Evolutionary conservation across 805 yeast genomes (phyloP).

Genomic region (Wickerhamiella spandovensis): DNA sequence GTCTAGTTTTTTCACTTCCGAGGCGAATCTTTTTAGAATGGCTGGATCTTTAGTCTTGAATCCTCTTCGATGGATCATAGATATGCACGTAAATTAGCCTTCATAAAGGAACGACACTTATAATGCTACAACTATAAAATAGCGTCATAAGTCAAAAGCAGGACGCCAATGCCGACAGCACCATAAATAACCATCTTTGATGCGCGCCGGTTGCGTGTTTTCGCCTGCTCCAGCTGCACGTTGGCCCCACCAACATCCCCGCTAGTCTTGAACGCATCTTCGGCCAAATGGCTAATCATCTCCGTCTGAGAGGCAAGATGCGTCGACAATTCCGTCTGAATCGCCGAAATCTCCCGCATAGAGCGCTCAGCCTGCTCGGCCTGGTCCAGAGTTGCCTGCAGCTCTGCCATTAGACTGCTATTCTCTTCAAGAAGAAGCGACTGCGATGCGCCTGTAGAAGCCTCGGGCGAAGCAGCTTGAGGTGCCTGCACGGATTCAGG

Average conservation of each 20-base stretch:
- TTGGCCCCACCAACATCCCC: conserved; percentile 60
- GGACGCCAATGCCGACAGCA: conserved; percentile 42
- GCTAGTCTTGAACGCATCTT: conserved; percentile 54
- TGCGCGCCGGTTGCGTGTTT: conserved; percentile 46
- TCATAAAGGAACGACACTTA: too few relatives aligned
- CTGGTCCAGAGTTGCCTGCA: conserved; percentile 25
- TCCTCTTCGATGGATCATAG: too few relatives aligned
- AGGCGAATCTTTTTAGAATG: too few relatives aligned
- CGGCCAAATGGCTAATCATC: conserved; percentile 46
- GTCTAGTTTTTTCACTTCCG: too few relatives aligned
- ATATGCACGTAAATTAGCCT: too few relatives aligned
- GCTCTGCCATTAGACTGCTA: conserved; percentile 25
- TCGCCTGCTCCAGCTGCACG: conserved; percentile 53
- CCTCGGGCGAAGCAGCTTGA: neutral
- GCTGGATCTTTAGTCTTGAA: too few relatives aligned
- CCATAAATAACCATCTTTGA: conserved; percentile 43
- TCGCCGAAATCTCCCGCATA: conserved; percentile 48
- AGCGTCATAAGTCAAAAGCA: conserved; percentile 32
- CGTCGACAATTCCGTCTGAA: conserved; percentile 61
- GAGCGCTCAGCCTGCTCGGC: conserved; percentile 29
- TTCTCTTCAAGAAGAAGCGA: conserved; percentile 24
- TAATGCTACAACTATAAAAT: neutral
- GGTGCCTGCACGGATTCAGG: too few relatives aligned
- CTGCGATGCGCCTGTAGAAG: neutral
- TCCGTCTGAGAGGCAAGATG: conserved; percentile 65